Percentiles rank a stretch among this genome's conserved stretches.
Evolutionary conservation across 306 rosid species (phyloP).

Genomic region (Dalbergia cochinchinensis): DNA sequence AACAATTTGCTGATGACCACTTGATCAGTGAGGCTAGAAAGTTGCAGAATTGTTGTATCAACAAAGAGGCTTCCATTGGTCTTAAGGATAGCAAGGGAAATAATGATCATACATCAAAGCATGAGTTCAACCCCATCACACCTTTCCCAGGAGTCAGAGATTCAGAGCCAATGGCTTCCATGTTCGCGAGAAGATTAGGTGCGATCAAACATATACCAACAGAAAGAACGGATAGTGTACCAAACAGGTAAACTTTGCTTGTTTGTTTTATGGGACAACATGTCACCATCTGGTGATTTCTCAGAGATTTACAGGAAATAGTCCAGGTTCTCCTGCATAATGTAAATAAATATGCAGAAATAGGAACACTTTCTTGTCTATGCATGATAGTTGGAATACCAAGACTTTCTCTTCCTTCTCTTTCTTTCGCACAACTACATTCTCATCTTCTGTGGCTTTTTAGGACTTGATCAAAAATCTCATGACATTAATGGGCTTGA

Average conservation of each 20-base stretch:
- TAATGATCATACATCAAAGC: constrained; percentile 46
- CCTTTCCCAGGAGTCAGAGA: constrained; percentile 51
- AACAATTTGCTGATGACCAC: constrained; percentile 46
- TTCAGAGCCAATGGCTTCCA: constrained; percentile 66
- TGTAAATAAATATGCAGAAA: constrained; percentile 23
- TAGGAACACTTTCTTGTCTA: constrained; percentile 44
- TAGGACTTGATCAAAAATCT: too few relatives aligned
- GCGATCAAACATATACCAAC: constrained; percentile 65
- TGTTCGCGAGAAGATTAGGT: constrained; percentile 78
- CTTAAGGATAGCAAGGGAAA: constrained; percentile 40
- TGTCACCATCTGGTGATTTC: constrained; percentile 61
- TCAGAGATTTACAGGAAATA: constrained; percentile 50
- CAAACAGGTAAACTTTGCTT: constrained; percentile 45
- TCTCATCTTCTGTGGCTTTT: not conserved
- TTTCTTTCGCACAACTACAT: not conserved
- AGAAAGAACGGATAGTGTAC: constrained; percentile 44
- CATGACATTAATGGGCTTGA: not conserved
- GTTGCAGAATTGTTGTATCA: constrained; percentile 38
- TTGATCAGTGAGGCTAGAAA: constrained; percentile 48
- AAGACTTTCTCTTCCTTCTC: constrained; percentile 1
- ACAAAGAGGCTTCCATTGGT: constrained; percentile 44
- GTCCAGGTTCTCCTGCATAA: constrained; percentile 53
- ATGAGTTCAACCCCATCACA: constrained; percentile 35
- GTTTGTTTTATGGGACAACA: constrained; percentile 60
- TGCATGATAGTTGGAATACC: constrained; percentile 37